A percentile compares a stretch with the other conserved stretches of the same genome.
Evolutionary conservation across 768 basidiomycete genomes (phyloP).

Genomic region (Boletus pseudo-olivaceus): DNA sequence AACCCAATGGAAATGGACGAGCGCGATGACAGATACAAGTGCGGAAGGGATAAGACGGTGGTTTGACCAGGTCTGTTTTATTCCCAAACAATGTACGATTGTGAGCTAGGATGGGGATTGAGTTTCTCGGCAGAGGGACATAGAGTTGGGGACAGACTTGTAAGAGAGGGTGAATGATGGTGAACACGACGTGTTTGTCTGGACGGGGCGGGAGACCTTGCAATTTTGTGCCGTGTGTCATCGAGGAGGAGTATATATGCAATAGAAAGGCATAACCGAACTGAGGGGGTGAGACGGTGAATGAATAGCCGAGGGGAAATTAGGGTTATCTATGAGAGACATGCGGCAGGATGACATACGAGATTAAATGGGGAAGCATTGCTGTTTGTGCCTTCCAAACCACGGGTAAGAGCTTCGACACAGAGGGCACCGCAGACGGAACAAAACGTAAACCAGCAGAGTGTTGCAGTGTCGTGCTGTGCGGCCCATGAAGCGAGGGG

Average conservation of each 20-base stretch:
- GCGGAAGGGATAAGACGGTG: constrained; percentile 71
- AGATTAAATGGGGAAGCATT: constrained; percentile 68
- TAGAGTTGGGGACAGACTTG: constrained; percentile 44
- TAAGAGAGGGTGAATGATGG: constrained; percentile 66
- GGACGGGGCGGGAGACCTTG: constrained; percentile 55
- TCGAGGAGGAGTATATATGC: constrained; percentile 67
- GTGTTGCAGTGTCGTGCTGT: constrained; percentile 50
- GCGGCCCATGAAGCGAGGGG: constrained; percentile 44
- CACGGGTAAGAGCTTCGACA: constrained; percentile 63
- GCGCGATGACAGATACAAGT: constrained; percentile 53
- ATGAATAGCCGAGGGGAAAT: not conserved
- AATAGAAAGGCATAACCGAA: constrained; percentile 76
- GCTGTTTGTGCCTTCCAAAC: constrained; percentile 58
- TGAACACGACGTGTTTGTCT: constrained; percentile 70
- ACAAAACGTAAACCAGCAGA: constrained; percentile 75
- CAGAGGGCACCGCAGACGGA: constrained; percentile 63
- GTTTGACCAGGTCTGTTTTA: constrained; percentile 58
- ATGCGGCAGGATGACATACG: constrained; percentile 40
- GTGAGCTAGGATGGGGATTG: constrained; percentile 41
- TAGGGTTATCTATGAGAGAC: not conserved
- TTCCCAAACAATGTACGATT: constrained; percentile 63
- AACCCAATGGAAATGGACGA: constrained; percentile 66
- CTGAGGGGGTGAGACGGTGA: constrained; percentile 30
- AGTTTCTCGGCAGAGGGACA: not conserved
- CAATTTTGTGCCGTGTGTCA: constrained; percentile 46